phyloP scores from a whole-genome alignment of 352 stramenopile genomes.

The Blastocystis sp. region DNA sequence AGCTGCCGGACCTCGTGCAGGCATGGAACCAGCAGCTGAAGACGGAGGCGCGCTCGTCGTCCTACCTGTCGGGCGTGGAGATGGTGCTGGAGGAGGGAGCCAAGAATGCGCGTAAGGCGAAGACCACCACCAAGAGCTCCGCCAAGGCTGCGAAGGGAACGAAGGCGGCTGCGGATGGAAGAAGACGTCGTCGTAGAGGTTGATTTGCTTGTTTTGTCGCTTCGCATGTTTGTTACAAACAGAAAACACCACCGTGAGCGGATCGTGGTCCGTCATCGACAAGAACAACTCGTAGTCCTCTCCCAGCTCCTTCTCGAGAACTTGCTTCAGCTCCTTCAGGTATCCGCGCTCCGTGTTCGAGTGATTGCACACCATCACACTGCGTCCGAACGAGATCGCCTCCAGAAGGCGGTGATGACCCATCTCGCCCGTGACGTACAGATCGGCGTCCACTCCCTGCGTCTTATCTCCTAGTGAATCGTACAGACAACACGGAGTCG shows the following conservation, averaged over 20 bases:
- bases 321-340: conserved; percentile 8
- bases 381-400: background rate
- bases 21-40: conserved; percentile 52
- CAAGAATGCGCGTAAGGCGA: background rate
- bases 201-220: background rate
- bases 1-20: conserved; percentile 29
- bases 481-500: conserved; percentile 28
- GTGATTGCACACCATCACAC: conserved; percentile 59
- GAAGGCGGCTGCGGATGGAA: background rate
- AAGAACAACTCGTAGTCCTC: background rate
- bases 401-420: conserved; percentile 58
- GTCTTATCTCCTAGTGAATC: background rate
- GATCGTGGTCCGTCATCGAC: conserved; percentile 54
- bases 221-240: background rate
- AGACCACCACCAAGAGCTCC: background rate
- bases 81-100: conserved; percentile 38
- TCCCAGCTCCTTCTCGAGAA: conserved; percentile 28
- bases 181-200: conserved; percentile 29
- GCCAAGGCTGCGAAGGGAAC: background rate
- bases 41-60: background rate
- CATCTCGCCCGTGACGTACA: conserved; percentile 58
- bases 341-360: conserved; percentile 60
- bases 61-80: conserved; percentile 16
- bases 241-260: conserved; percentile 5
- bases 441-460: conserved; percentile 45